A percentile compares a stretch with the other conserved stretches of the same genome.
These are phyloP conservation scores for Marasmius tenuissimus DNA, from an alignment of 1,284 basidiomycete genomes.

Conservation along the genomic window DNA sequence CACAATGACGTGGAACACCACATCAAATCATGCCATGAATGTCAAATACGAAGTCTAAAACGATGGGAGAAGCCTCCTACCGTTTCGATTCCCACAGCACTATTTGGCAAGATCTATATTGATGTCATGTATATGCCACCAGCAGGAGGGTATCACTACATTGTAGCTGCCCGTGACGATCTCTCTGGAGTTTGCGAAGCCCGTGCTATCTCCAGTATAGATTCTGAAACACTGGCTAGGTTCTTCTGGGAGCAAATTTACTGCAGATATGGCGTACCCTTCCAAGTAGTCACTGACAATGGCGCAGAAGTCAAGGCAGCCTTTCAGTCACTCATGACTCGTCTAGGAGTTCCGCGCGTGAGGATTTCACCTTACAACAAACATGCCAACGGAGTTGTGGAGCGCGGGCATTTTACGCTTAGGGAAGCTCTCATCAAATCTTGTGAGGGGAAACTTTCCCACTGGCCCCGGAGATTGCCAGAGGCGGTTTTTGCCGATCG, in stretches of 20 bases:
- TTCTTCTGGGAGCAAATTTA: too few relatives aligned
- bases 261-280: constrained; percentile 29
- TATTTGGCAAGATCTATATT: constrained; percentile 9
- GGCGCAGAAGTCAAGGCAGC: constrained; percentile 23
- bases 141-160: constrained; percentile 6
- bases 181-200: constrained; percentile 29
- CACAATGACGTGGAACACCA: constrained; percentile 5
- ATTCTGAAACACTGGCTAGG: constrained; percentile 22
- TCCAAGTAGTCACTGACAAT: constrained; percentile 34
- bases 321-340: constrained; percentile 17
- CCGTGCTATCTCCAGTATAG: constrained; percentile 22
- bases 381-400: constrained; percentile 26
- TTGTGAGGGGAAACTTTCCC: constrained; percentile 4
- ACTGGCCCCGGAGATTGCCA: constrained; percentile 8
- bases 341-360: constrained; percentile 17
- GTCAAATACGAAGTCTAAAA: not conserved
- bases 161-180: constrained; percentile 26
- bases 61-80: constrained; percentile 1
- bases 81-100: not conserved
- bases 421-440: constrained; percentile 24
- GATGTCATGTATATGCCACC: constrained; percentile 8
- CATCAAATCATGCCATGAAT: constrained; percentile 2
- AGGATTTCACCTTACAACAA: constrained; percentile 27
- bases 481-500: constrained; percentile 22
- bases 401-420: constrained; percentile 23